Percentiles rank a stretch among this genome's conserved stretches.
These are phyloP conservation scores for Verbena officinalis DNA, from an alignment of 257 asterid genomes.

Conservation along the genomic window DNA sequence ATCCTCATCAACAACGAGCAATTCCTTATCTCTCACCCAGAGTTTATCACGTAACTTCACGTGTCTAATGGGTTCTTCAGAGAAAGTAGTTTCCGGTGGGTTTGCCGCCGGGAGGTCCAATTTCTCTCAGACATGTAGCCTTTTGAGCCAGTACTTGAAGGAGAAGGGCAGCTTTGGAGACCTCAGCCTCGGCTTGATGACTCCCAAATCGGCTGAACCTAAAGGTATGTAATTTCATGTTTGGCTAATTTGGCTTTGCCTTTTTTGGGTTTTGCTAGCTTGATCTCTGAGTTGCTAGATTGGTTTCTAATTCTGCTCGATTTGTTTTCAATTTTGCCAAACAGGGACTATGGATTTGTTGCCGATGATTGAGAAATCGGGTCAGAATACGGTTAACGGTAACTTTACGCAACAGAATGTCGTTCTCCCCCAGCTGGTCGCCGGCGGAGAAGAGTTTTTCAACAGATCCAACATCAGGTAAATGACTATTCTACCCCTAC, in stretches of 20 bases:
- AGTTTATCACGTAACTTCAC: no score
- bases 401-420: no score
- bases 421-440: constrained; percentile 10
- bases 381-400: no score
- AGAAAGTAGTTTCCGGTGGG: constrained; percentile 49
- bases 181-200: constrained; percentile 56
- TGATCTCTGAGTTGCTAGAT: constrained; percentile 21
- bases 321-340: constrained; percentile 5
- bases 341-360: constrained; percentile 40
- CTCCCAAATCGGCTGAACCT: constrained; percentile 36
- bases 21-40: background rate
- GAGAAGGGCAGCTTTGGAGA: constrained; percentile 72
- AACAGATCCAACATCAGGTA: constrained; percentile 29
- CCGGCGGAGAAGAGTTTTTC: constrained; percentile 25
- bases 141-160: constrained; percentile 68
- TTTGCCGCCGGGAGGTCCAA: constrained; percentile 50
- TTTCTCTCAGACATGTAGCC: constrained; percentile 70
- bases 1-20: background rate
- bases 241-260: background rate
- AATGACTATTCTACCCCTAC: background rate
- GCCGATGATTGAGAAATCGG: constrained; percentile 38
- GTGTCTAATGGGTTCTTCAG: constrained; percentile 52
- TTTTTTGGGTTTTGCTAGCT: background rate
- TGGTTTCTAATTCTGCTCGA: constrained; percentile 18
- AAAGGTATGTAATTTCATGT: constrained; percentile 34